These are phyloP conservation scores for Apiospora malaysiana DNA, from an alignment of 2,329 filamentous ascomycete genomes.

Conservation along the genomic window DNA sequence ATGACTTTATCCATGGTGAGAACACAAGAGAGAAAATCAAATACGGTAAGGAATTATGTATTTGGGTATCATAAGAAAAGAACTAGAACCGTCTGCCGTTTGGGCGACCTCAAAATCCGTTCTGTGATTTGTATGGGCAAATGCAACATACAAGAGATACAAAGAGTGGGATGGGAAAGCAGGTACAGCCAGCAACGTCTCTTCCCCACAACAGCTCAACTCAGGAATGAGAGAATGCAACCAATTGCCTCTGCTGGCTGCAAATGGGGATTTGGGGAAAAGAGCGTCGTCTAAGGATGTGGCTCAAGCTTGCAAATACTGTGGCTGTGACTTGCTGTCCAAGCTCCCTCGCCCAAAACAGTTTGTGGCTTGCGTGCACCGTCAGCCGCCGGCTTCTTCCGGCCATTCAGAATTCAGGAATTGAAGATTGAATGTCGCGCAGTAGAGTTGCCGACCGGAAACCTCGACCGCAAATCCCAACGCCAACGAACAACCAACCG, in stretches of 20 bases:
- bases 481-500: neutral
- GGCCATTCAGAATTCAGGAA: conserved; percentile 1
- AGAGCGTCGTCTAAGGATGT: neutral
- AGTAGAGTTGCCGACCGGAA: conserved; percentile 2
- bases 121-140: neutral
- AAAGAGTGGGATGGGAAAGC: neutral
- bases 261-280: neutral
- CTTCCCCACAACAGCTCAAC: conserved; percentile 12
- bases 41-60: neutral
- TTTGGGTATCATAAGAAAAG: neutral
- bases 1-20: conserved; percentile 62
- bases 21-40: too few relatives aligned
- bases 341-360: neutral
- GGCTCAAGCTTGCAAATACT: neutral
- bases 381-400: conserved; percentile 19
- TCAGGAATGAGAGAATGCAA: neutral
- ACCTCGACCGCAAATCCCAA: conserved; percentile 6
- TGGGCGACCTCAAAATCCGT: neutral
- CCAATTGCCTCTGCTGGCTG: too few relatives aligned
- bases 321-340: neutral
- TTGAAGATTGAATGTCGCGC: conserved; percentile 18
- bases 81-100: neutral
- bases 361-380: conserved; percentile 24
- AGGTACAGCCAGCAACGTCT: neutral
- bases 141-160: neutral